A percentile compares a stretch with the other conserved stretches of the same genome.
phyloP scores from a whole-genome alignment of 1,139 yeast species.

The Suhomyces anneliseae region DNA sequence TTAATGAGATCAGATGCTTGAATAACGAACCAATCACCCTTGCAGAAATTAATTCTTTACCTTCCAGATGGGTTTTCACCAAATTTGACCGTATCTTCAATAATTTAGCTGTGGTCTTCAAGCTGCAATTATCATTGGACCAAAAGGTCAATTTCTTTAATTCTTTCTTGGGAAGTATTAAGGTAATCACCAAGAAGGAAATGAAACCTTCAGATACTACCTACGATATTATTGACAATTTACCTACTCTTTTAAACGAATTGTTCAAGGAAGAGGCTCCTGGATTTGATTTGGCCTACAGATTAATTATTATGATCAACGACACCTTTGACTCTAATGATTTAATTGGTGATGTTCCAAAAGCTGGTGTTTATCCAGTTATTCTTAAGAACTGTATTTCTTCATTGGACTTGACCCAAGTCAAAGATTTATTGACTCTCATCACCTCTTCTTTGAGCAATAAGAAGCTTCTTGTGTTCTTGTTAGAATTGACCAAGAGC shows the following conservation, averaged over 20 bases:
- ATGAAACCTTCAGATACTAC: conserved; percentile 29
- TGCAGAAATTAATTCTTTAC: conserved; percentile 32
- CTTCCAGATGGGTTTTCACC: conserved; percentile 35
- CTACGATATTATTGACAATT: conserved; percentile 31
- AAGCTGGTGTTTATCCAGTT: conserved; percentile 4
- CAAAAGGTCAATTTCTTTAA: conserved; percentile 28
- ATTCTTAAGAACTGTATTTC: conserved; percentile 15
- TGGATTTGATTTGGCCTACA: conserved; percentile 20
- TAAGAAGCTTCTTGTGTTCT: conserved; percentile 21
- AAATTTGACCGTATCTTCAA: conserved; percentile 35
- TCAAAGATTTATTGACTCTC: conserved; percentile 23
- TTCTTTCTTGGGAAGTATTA: conserved; percentile 28
- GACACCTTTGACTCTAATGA: conserved; percentile 32
- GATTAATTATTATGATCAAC: conserved; percentile 24
- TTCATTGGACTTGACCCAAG: conserved; percentile 18
- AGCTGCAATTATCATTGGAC: conserved; percentile 22
- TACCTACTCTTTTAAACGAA: conserved; percentile 26
- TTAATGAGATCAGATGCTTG: conserved; percentile 33
- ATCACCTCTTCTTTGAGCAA: conserved; percentile 26
- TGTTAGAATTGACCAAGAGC: conserved; percentile 14
- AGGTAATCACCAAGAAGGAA: conserved; percentile 31
- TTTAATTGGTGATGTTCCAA: conserved; percentile 4
- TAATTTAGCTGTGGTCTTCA: conserved; percentile 24
- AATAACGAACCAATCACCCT: conserved; percentile 32
- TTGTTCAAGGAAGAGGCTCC: conserved; percentile 21